A percentile compares a stretch with the other conserved stretches of the same genome.
Evolutionary conservation across 768 basidiomycete species (phyloP).

Genomic region (Suillus subaureus): DNA sequence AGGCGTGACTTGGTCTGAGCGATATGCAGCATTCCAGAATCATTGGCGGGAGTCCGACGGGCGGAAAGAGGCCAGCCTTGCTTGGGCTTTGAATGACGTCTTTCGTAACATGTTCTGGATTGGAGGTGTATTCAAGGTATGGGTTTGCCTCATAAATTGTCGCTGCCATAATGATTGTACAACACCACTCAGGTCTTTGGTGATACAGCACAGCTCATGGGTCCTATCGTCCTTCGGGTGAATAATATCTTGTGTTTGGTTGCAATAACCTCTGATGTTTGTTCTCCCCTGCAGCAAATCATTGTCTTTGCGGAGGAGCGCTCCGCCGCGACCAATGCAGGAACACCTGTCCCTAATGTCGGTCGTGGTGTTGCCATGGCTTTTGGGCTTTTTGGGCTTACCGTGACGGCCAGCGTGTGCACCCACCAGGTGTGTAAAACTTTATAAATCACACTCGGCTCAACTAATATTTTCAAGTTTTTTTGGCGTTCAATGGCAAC

Average conservation of each 20-base stretch:
- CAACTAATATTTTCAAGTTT: slow-evolving; percentile 41
- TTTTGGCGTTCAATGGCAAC: slow-evolving; percentile 72
- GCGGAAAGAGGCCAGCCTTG: slow-evolving; percentile 51
- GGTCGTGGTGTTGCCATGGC: slow-evolving; percentile 64
- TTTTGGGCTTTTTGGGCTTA: slow-evolving; percentile 52
- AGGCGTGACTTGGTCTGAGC: slow-evolving; percentile 25
- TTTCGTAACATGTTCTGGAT: slow-evolving; percentile 63
- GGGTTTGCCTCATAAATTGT: not conserved
- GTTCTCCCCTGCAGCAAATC: slow-evolving; percentile 42
- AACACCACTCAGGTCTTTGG: slow-evolving; percentile 49
- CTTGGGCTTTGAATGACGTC: slow-evolving; percentile 63
- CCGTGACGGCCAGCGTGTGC: slow-evolving; percentile 53
- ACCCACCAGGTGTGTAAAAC: slow-evolving; percentile 55
- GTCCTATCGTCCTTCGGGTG: slow-evolving; percentile 63
- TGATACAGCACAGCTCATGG: slow-evolving; percentile 63
- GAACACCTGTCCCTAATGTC: slow-evolving; percentile 39
- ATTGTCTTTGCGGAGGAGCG: slow-evolving; percentile 61
- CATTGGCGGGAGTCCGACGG: slow-evolving; percentile 50
- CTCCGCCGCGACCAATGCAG: slow-evolving; percentile 39
- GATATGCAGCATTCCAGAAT: slow-evolving; percentile 35
- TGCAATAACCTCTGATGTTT: not conserved
- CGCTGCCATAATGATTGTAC: not conserved
- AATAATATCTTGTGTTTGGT: not conserved
- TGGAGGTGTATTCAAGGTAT: slow-evolving; percentile 62
- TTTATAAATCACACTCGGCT: not conserved